Conservation (phyloP, 345 rosid species). For the Boechera stricta region DNA sequence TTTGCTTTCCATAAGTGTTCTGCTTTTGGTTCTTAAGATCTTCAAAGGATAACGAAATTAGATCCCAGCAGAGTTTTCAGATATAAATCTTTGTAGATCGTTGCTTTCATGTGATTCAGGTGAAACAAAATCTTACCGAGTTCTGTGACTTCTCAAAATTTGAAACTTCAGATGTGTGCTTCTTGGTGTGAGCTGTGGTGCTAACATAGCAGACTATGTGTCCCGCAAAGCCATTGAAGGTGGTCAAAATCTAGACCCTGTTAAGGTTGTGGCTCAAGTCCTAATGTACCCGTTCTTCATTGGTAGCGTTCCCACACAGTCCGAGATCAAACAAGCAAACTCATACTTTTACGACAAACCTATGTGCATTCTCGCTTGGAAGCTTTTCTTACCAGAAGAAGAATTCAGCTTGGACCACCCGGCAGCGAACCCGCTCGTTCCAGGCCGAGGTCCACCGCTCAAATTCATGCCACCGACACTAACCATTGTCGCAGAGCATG, state of each 20-base stretch:
- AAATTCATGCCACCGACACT: slow-evolving; percentile 95
- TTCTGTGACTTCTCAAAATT: slow-evolving; percentile 40
- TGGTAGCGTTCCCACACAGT: slow-evolving; percentile 80
- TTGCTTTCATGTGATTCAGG: slow-evolving; percentile 45
- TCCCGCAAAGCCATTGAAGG: slow-evolving; percentile 78
- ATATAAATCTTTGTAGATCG: slow-evolving; percentile 26
- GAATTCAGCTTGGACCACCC: slow-evolving; percentile 82
- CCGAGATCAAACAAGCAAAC: slow-evolving; percentile 83
- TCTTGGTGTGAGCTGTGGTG: slow-evolving; percentile 94
- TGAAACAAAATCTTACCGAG: slow-evolving; percentile 39
- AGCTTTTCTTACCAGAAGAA: slow-evolving; percentile 80
- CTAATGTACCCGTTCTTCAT: slow-evolving; percentile 89
- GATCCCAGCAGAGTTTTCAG: background rate
- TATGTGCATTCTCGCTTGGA: slow-evolving; percentile 80
- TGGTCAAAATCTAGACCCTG: slow-evolving; percentile 74
- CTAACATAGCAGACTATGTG: slow-evolving; percentile 81
- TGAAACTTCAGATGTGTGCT: slow-evolving; percentile 69
- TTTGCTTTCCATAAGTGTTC: background rate
- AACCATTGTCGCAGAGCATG: slow-evolving; percentile 91
- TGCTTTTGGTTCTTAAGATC: slow-evolving; percentile 11
- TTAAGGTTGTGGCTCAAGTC: slow-evolving; percentile 96
- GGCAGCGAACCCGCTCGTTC: slow-evolving; percentile 84
- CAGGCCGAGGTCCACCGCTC: slow-evolving; percentile 73
- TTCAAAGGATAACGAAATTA: background rate
- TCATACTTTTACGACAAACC: slow-evolving; percentile 91